phyloP scores from a whole-genome alignment of 352 stramenopile species.

The Phytopythium mirpurense region DNA sequence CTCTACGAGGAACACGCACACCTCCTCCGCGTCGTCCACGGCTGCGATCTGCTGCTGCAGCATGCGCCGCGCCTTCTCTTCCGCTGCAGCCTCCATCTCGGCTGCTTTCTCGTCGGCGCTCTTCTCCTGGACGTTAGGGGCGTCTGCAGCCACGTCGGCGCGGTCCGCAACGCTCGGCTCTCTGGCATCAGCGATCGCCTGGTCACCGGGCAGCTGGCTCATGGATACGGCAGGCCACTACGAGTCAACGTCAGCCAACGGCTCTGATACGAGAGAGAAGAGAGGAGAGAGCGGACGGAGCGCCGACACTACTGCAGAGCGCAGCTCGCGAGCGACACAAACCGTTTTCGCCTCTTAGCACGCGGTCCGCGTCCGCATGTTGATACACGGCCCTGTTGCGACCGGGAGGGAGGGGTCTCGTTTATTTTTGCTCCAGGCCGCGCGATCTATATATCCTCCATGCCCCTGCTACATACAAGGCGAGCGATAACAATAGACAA shows the following conservation, averaged over 20 bases:
- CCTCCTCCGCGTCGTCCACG: slow-evolving; percentile 33
- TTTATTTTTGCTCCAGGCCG: neutral
- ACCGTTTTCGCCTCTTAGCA: neutral
- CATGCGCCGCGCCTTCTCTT: neutral
- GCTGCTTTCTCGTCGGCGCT: neutral
- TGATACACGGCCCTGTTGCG: neutral
- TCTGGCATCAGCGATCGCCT: neutral
- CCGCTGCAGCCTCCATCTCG: neutral
- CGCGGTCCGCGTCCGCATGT: neutral
- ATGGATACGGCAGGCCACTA: neutral
- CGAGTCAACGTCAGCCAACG: neutral
- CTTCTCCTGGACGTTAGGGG: neutral
- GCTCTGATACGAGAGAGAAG: neutral
- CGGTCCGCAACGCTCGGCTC: neutral
- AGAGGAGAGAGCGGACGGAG: no score
- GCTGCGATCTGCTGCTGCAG: neutral
- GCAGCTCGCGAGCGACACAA: no score
- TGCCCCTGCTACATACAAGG: neutral
- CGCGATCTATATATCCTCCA: no score
- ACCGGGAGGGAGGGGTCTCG: no score
- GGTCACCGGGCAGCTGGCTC: neutral
- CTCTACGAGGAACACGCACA: slow-evolving; percentile 21
- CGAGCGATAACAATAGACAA: neutral
- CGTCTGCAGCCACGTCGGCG: neutral
- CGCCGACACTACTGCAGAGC: no score